phyloP scores from a whole-genome alignment of 371 early-diverging fungal genomes.

The Zancudomyces culisetae region DNA sequence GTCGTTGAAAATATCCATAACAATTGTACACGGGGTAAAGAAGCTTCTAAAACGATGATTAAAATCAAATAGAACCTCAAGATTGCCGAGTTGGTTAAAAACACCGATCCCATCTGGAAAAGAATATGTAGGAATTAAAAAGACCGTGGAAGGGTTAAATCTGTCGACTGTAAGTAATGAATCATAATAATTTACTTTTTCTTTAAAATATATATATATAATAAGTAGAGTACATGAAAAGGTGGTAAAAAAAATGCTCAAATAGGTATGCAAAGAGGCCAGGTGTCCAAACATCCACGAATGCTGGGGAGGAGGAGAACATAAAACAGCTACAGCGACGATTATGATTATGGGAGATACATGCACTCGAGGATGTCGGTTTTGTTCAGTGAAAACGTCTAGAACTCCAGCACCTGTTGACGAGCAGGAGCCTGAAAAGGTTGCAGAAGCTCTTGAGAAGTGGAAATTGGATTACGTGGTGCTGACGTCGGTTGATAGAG shows the following conservation, averaged over 20 bases:
- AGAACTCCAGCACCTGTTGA: slow-evolving; percentile 74
- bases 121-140: slow-evolving; percentile 63
- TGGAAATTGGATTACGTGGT: slow-evolving; percentile 97
- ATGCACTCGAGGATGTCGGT: slow-evolving; percentile 94
- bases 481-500: slow-evolving; percentile 91
- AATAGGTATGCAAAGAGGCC: slow-evolving; percentile 56
- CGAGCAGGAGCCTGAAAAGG: slow-evolving; percentile 82
- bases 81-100: slow-evolving; percentile 86
- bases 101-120: slow-evolving; percentile 77
- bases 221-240: no score
- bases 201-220: not conserved
- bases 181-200: not conserved
- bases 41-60: no score
- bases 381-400: slow-evolving; percentile 95
- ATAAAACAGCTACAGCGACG: slow-evolving; percentile 91
- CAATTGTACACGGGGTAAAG: no score
- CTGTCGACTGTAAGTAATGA: slow-evolving; percentile 56
- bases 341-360: slow-evolving; percentile 99
- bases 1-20: no score
- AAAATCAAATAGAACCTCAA: slow-evolving; percentile 9
- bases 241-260: no score
- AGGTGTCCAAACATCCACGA: slow-evolving; percentile 95
- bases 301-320: slow-evolving; percentile 96
- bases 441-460: slow-evolving; percentile 79
- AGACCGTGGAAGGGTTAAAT: slow-evolving; percentile 75